Evolutionary conservation across 805 yeast genomes (phyloP).

Genomic region (Helenozyma rhizophorensis): DNA sequence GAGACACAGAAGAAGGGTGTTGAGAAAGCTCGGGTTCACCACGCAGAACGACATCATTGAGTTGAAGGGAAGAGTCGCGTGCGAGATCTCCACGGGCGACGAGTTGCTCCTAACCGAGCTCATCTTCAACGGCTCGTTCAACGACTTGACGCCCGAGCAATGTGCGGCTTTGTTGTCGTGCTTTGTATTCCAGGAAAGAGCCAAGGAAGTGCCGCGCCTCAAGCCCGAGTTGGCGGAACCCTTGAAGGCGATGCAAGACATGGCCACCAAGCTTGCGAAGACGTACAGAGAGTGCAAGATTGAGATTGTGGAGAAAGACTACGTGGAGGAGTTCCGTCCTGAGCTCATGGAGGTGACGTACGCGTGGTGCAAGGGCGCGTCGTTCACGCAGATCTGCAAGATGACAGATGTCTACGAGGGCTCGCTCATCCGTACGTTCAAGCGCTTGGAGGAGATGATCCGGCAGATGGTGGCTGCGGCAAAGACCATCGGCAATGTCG

Average conservation of each 20-base stretch:
- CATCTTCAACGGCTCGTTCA: slow-evolving; percentile 93
- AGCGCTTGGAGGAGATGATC: slow-evolving; percentile 88
- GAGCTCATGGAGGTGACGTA: slow-evolving; percentile 96
- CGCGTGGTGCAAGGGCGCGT: slow-evolving; percentile 95
- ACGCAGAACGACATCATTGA: slow-evolving; percentile 87
- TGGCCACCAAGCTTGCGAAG: slow-evolving; percentile 89
- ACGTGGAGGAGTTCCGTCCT: slow-evolving; percentile 85
- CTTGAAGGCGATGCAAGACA: slow-evolving; percentile 77
- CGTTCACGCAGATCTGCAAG: slow-evolving; percentile 94
- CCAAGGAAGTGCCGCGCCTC: slow-evolving; percentile 81
- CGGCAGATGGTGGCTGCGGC: slow-evolving; percentile 90
- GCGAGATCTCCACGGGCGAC: slow-evolving; percentile 91
- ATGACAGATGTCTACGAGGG: slow-evolving; percentile 99
- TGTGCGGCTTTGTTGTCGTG: slow-evolving; percentile 90
- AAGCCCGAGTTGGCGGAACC: slow-evolving; percentile 93
- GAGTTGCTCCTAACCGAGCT: slow-evolving; percentile 84
- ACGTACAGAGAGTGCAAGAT: slow-evolving; percentile 85
- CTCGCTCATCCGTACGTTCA: slow-evolving; percentile 88
- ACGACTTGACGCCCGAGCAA: slow-evolving; percentile 81
- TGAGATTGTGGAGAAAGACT: slow-evolving; percentile 86
- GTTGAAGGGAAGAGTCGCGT: slow-evolving; percentile 94
- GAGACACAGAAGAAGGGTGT: slow-evolving; percentile 86
- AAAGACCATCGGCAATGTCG: slow-evolving; percentile 87
- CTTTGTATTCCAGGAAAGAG: slow-evolving; percentile 94
- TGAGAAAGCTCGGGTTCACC: slow-evolving; percentile 87